These are phyloP conservation scores for Aspergillus melleus DNA, from an alignment of 2,329 filamentous ascomycete species.

Conservation along the genomic window DNA sequence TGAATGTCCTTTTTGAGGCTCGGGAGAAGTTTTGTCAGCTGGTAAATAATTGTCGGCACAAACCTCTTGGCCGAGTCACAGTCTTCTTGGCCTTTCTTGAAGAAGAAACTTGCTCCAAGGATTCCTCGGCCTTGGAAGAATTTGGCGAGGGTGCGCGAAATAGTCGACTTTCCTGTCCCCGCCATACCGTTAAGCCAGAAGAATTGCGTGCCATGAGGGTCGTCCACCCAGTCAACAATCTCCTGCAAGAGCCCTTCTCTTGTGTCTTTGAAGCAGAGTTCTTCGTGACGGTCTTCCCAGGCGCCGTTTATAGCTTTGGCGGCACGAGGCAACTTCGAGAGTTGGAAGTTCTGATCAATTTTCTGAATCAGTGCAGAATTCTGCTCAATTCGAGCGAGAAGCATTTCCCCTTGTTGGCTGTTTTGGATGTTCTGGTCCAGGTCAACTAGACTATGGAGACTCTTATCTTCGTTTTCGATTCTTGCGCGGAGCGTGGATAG, in stretches of 20 bases:
- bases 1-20: slow-evolving; percentile 20
- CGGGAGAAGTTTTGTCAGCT: slow-evolving; percentile 33
- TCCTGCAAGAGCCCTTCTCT: not conserved
- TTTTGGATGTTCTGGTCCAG: too few species aligned
- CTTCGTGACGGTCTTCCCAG: too few species aligned
- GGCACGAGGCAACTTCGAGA: too few species aligned
- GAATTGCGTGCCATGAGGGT: slow-evolving; percentile 20
- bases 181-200: slow-evolving; percentile 43
- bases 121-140: slow-evolving; percentile 20
- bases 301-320: too few species aligned
- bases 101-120: slow-evolving; percentile 42
- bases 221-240: not conserved
- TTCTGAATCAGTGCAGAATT: too few species aligned
- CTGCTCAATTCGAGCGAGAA: too few species aligned
- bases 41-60: slow-evolving; percentile 37
- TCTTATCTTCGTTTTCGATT: too few species aligned
- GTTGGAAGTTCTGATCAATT: too few species aligned
- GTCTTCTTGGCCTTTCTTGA: slow-evolving; percentile 45
- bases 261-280: not conserved
- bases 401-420: too few species aligned
- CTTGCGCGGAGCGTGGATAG: too few species aligned
- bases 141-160: slow-evolving; percentile 35
- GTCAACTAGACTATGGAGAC: too few species aligned
- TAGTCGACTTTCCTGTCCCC: slow-evolving; percentile 32
- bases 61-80: slow-evolving; percentile 37